Evolutionary conservation across 441 rosid genomes (phyloP).

Genomic region (Manihot esculenta): DNA sequence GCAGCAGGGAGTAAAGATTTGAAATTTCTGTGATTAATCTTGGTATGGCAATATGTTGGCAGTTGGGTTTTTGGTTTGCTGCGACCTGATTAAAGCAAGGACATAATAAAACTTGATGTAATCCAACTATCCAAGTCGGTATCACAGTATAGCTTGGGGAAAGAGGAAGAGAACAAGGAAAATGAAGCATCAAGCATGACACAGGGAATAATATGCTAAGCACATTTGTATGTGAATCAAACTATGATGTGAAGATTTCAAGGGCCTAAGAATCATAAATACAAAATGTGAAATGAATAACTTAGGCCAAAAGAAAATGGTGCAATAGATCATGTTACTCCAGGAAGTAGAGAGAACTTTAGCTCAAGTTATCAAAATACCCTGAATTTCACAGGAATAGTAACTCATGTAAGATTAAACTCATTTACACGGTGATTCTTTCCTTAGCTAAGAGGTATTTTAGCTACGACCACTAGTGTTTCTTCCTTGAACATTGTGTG

Average conservation of each 20-base stretch:
- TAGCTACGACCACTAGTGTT: background rate
- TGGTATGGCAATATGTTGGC: background rate
- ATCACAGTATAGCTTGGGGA: background rate
- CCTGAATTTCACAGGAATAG: background rate
- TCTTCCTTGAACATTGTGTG: background rate
- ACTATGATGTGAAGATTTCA: background rate
- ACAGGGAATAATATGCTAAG: background rate
- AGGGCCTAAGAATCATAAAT: background rate
- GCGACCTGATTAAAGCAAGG: background rate
- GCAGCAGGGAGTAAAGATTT: background rate
- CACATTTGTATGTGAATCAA: background rate
- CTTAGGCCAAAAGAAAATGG: background rate
- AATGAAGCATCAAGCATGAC: background rate
- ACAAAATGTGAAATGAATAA: background rate
- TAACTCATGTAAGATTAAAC: background rate
- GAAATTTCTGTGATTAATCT: background rate
- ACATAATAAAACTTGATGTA: background rate
- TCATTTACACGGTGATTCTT: background rate
- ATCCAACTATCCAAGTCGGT: background rate
- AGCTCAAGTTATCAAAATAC: background rate
- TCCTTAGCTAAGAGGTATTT: background rate
- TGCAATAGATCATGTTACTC: background rate
- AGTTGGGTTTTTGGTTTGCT: background rate
- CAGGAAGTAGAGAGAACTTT: background rate
- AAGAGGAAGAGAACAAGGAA: background rate